Base-by-base conservation (phyloP, 208 protist genomes). In the Porcisia hertigi region DNA sequence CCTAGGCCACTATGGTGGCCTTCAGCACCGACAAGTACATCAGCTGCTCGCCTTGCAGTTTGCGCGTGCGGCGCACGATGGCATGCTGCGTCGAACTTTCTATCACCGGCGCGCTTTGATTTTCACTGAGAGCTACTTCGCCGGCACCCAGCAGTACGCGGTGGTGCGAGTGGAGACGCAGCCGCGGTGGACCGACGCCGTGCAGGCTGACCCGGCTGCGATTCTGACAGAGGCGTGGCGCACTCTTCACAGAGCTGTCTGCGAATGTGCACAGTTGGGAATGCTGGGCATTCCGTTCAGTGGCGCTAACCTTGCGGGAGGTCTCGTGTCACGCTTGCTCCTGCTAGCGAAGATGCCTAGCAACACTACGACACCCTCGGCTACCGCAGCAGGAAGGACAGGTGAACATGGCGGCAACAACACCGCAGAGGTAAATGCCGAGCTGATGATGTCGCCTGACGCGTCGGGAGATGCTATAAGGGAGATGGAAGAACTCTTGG, bases 221-320 rank as follows among this genome's bases (percentile, higher is more conserved):
- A 77, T 65, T 60, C 49, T 77, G 18, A 59, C 23, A 7, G 58
- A 75, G 9, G 80, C 60, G 3, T 79, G 79, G 76, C 25, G 36
- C 1, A 71, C 64, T 49, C 70, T 83, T 60, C 58, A 47, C 12
- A 12, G 20, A 52, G 73, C 73, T 11, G 66, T 86, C 47, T 49
- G 25, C n/a, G 64, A 86, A 49, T 79, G 77, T 41, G 47, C 69
- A 16, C 73, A 88, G 43, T 63, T 99, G 1, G 82, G 85, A 64
- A 39, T 99, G 0, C 76, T 91, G 0, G 98, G 98, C 45, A 83
- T 99, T 20, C 88, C 97, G 7, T 99, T 99, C 73, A 77, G 70
- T 39, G 98, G 98, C 11, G 96, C 97, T 20, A 98, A 99, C 83
- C 92, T 99, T 39, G 98, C 98, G 36, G 98, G 97, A 36, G 99